These are phyloP conservation scores for Globisporangium cylindrosporum DNA, from an alignment of 352 stramenopile genomes.

Conservation along the genomic window DNA sequence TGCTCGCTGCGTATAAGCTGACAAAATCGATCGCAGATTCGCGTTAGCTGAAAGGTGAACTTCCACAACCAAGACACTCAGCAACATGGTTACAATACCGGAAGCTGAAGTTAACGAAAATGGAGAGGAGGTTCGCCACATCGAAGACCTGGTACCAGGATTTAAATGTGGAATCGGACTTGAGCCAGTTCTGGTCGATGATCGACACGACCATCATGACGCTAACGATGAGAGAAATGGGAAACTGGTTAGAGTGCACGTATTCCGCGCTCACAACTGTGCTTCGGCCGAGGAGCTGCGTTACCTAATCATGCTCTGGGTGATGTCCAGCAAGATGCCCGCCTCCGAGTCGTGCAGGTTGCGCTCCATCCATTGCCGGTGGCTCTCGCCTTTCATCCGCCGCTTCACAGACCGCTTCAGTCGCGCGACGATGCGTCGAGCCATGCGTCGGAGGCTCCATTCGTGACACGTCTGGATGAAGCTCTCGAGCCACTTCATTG, in stretches of 20 bases:
- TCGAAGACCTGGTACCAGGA: constrained; percentile 42
- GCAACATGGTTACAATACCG: constrained; percentile 23
- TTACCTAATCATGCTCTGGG: constrained; percentile 49
- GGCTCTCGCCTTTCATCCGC: constrained; percentile 60
- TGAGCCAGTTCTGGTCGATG: constrained; percentile 61
- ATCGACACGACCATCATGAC: constrained; percentile 56
- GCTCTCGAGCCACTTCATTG: constrained; percentile 10
- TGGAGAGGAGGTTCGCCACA: constrained; percentile 45
- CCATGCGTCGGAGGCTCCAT: constrained; percentile 15
- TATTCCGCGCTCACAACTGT: background rate
- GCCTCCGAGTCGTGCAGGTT: constrained; percentile 70
- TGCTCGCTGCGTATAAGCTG: constrained; percentile 66
- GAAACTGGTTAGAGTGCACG: background rate
- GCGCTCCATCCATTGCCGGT: constrained; percentile 66
- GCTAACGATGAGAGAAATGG: constrained; percentile 16
- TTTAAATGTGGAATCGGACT: constrained; percentile 30
- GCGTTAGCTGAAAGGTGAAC: background rate
- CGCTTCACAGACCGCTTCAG: constrained; percentile 44
- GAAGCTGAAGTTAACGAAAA: constrained; percentile 38
- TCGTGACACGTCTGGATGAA: constrained; percentile 16
- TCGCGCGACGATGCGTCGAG: constrained; percentile 3
- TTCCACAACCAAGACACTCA: background rate
- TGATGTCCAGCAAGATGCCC: constrained; percentile 50
- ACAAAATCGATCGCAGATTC: background rate
- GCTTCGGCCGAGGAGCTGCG: background rate